These are phyloP conservation scores for Raddia distichophylla DNA, from an alignment of 176 grass and related monocot species.

Conservation along the genomic window DNA sequence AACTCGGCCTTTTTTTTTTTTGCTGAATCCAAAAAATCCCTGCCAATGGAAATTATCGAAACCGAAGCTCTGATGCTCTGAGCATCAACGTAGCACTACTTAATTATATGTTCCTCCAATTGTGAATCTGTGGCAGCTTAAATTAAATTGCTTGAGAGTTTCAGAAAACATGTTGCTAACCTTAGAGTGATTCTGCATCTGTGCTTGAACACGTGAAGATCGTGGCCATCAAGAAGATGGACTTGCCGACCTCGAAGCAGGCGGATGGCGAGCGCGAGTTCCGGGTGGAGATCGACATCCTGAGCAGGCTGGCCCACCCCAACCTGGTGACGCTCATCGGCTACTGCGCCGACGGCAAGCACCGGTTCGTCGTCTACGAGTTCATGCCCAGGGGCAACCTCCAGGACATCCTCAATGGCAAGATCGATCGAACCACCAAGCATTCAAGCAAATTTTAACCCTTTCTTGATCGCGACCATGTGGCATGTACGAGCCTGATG, in stretches of 20 bases:
- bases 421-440: neutral
- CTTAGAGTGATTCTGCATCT: neutral
- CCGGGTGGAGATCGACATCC: constrained; percentile 93
- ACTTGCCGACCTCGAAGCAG: constrained; percentile 67
- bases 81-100: neutral
- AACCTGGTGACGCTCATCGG: constrained; percentile 89
- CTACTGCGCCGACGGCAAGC: constrained; percentile 95
- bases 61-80: constrained; percentile 3
- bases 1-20: too few species aligned
- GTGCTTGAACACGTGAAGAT: constrained; percentile 45
- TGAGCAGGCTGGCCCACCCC: constrained; percentile 92
- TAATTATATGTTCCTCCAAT: neutral
- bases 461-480: neutral
- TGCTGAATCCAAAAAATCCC: too few species aligned
- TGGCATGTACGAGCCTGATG: too few species aligned
- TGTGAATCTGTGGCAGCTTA: neutral
- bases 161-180: neutral
- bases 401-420: constrained; percentile 77
- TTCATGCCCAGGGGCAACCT: constrained; percentile 97
- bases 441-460: too few species aligned
- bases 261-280: constrained; percentile 93
- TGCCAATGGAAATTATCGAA: neutral
- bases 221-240: constrained; percentile 98
- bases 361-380: constrained; percentile 95
- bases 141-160: neutral